Evolutionary conservation across 192 early-diverging fungal species (phyloP), one percentile per base, ranked within the genome.

Genomic region (Backusella liffmaniae): DNA sequence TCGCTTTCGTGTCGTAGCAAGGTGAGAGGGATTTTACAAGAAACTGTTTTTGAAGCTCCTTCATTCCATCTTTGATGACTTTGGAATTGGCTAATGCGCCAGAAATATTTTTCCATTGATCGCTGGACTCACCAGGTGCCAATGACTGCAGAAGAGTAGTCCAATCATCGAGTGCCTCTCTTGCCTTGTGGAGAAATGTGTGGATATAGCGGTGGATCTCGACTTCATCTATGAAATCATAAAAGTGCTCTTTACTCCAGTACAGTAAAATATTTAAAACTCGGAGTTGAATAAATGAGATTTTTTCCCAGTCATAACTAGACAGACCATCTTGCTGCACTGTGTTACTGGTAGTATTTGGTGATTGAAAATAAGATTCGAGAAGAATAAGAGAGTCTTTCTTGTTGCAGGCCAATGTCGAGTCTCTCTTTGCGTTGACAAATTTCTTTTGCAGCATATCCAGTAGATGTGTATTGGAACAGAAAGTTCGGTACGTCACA

Each of bases 401-500:
- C 29, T 26, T 46, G 9, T 74, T 56, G 42, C 35, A 30, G 4
- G 10, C 2, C 9, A 62, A 62, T 10, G 10, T 69, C 18, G 32
- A 80, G 56, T 32, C 59, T 76, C 69, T 9, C 29, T 82, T 79
- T 4, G 87, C 84, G 18, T 79, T 79, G 0, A 73, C 73, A 42
- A 84, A 88, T 53, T 77, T 77, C 15, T 77, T 78, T 37, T 76
- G 73, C 15, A 88, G 62, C 21, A 82, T 77, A 18, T 86, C 84
- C 21, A 88, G 68, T 18, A 88, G 59, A 7, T 79, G 77, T 26
- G 46, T 76, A 12, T 72, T 32, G 5, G 84, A 78, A 74, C 90
- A 88, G 71, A 90, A 92, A 56, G 85, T 87, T 21, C 91, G 87
- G 77, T 90, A 93, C 23, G 90, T 91, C 13, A 86, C 83, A 83